Percentiles rank a stretch among this genome's conserved stretches.
Conservation (phyloP, 2,329 filamentous ascomycete genomes). For the Ceratocystiopsis brevicomis region DNA sequence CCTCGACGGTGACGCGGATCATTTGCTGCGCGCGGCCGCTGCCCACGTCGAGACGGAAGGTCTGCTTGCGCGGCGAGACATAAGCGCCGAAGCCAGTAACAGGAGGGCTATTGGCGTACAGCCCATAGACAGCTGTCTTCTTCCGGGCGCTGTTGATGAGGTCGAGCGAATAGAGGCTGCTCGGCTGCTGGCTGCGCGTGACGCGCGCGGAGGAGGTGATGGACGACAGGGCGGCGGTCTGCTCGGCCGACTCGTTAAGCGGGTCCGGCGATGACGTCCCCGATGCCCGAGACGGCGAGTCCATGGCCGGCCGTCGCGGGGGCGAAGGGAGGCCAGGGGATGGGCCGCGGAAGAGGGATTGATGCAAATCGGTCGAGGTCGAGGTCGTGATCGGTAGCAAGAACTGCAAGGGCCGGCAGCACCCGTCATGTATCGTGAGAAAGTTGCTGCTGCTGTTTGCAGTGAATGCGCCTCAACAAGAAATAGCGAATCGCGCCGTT, state of each 20-base stretch:
- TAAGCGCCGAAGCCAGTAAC: slow-evolving; percentile 1
- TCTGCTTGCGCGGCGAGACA: slow-evolving; percentile 34
- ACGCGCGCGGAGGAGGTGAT: slow-evolving; percentile 17
- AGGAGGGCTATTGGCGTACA: too few relatives aligned
- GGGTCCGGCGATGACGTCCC: slow-evolving; percentile 32
- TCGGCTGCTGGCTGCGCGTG: slow-evolving; percentile 25
- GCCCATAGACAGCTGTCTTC: too few relatives aligned
- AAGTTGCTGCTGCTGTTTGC: too few relatives aligned
- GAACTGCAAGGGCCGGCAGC: too few relatives aligned
- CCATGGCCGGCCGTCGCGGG: too few relatives aligned
- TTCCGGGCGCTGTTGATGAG: slow-evolving; percentile 7
- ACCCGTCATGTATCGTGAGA: too few relatives aligned
- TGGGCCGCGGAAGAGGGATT: not conserved
- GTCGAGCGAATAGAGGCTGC: slow-evolving; percentile 19
- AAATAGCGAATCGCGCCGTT: too few relatives aligned
- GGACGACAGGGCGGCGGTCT: not conserved
- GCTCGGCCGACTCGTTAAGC: slow-evolving; percentile 21
- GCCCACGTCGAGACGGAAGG: slow-evolving; percentile 37
- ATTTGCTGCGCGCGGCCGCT: slow-evolving; percentile 29
- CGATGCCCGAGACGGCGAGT: too few relatives aligned
- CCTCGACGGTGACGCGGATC: slow-evolving; percentile 36
- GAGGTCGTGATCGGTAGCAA: too few relatives aligned
- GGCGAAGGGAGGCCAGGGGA: not conserved
- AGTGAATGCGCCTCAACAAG: too few relatives aligned
- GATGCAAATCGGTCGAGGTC: too few relatives aligned